phyloP scores from a whole-genome alignment of 352 stramenopile genomes.

The Halophytophthora batemanensis region DNA sequence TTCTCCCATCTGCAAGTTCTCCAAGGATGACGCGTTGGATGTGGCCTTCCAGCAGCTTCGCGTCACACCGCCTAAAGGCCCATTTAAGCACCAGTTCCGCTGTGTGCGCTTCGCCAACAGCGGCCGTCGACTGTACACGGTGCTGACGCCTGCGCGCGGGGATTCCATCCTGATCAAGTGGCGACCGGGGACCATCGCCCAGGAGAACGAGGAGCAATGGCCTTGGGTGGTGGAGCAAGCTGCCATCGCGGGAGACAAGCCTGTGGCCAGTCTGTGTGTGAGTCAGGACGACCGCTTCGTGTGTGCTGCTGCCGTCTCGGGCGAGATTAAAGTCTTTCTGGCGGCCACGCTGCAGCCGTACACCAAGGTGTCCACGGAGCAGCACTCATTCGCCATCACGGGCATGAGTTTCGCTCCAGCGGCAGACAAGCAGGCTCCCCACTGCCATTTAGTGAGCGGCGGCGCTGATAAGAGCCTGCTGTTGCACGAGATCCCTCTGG shows the following conservation, averaged over 20 bases:
- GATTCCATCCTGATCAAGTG: slow-evolving; percentile 83
- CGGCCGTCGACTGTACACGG: slow-evolving; percentile 65
- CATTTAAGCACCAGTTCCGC: slow-evolving; percentile 76
- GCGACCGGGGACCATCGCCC: slow-evolving; percentile 61
- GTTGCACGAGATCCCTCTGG: slow-evolving; percentile 54
- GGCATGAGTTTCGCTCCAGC: slow-evolving; percentile 68
- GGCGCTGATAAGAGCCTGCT: slow-evolving; percentile 76
- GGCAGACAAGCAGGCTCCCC: slow-evolving; percentile 26
- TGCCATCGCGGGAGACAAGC: slow-evolving; percentile 62
- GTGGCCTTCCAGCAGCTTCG: slow-evolving; percentile 50
- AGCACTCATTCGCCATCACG: slow-evolving; percentile 83
- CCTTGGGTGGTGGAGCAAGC: slow-evolving; percentile 51
- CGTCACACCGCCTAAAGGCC: slow-evolving; percentile 35
- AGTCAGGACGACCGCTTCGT: slow-evolving; percentile 73
- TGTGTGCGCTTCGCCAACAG: slow-evolving; percentile 75
- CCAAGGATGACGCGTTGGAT: slow-evolving; percentile 74
- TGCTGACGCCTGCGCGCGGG: slow-evolving; percentile 68
- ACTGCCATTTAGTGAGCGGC: slow-evolving; percentile 61
- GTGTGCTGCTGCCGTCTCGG: slow-evolving; percentile 64
- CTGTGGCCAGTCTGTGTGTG: slow-evolving; percentile 74
- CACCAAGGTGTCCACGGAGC: slow-evolving; percentile 44
- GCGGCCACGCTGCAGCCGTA: slow-evolving; percentile 45
- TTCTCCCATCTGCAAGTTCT: slow-evolving; percentile 61
- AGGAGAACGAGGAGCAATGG: slow-evolving; percentile 73
- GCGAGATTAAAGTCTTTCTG: slow-evolving; percentile 68